Base-by-base conservation (phyloP, 768 basidiomycete genomes). In the Clathrus columnatus region DNA sequence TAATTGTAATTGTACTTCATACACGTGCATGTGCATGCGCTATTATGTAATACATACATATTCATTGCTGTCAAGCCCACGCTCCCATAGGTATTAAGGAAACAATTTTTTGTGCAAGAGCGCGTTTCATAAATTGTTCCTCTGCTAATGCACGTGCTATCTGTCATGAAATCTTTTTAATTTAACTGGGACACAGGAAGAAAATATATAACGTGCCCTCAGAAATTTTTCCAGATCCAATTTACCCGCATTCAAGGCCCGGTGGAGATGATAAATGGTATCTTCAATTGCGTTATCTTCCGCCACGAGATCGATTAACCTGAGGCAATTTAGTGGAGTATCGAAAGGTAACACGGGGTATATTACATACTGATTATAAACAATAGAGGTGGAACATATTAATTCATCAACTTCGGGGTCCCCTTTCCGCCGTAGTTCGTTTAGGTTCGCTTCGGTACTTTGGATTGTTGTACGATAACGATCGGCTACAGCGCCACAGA, bases 201-300 rank as follows among this genome's bases (percentile, higher is more conserved):
- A 7, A 57, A 24, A 7, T 48, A 28, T 45, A 32, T 24, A 49
- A 75, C 83, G 67, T 65, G 90, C 93, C 73, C 91, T 84, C 55
- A 97, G 73, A 75, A 97, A 98, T 42, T 88, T 80, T 65, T 99
- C 95, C 54, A 98, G 78, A 73, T 98, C 95, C 59, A 97, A 85
- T 57, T 91, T 82, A 0, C 90, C 90, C 51, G 85, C 75, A 65
- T 96, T 96, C 60, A 99, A 75, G 0, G 93, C 95, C 59, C 93
- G 80, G 61, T 94, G 91, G 47, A 99, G 79, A 68, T 98, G 93
- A 71, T 97, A 99, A 57, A 96, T 87, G 46, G 95, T 95, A 68
- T 98, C 96, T 71, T 97, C 95, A 65, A 98, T 93, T 1, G 95
- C 92, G 64, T 92, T 93, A 69, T 98, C 96, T 69, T 99, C 96